These are phyloP conservation scores for Phymatotrichopsis omnivora DNA, from an alignment of 2,329 filamentous ascomycete genomes.

Conservation along the genomic window DNA sequence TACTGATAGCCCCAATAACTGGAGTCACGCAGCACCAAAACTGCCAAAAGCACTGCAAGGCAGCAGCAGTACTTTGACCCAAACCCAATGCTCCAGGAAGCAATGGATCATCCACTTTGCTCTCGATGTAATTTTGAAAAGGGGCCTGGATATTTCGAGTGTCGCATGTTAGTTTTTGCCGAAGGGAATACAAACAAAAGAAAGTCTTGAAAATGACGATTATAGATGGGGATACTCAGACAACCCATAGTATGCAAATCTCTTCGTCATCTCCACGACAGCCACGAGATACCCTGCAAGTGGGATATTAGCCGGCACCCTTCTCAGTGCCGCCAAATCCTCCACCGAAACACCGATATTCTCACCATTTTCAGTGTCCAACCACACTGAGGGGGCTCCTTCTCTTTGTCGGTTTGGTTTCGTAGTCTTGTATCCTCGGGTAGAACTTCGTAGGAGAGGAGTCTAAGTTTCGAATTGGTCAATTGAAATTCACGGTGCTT, in stretches of 20 bases:
- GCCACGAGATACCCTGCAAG: constrained; percentile 59
- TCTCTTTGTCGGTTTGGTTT: too few relatives aligned
- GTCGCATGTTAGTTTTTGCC: constrained; percentile 5
- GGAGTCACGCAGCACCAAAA: constrained; percentile 55
- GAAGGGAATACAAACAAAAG: too few relatives aligned
- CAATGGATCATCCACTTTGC: constrained; percentile 30
- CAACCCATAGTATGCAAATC: constrained; percentile 68
- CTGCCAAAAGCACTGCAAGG: constrained; percentile 51
- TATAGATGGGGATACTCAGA: constrained; percentile 34
- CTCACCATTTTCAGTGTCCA: too few relatives aligned
- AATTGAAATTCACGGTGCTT: too few relatives aligned
- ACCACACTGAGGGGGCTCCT: too few relatives aligned
- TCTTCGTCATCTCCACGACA: constrained; percentile 64
- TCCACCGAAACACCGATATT: too few relatives aligned
- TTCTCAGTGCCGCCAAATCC: constrained; percentile 50
- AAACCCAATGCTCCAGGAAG: too few relatives aligned
- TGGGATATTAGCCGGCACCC: constrained; percentile 54
- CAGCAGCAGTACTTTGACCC: background rate
- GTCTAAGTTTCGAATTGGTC: too few relatives aligned
- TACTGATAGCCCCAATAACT: constrained; percentile 44
- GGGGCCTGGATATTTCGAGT: background rate
- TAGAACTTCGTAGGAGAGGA: too few relatives aligned
- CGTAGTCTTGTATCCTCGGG: too few relatives aligned
- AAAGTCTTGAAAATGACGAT: background rate
- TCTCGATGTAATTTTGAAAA: constrained; percentile 6